Evolutionary conservation across 2,329 filamentous ascomycete species (phyloP), one percentile per base, ranked within the genome.

Genomic region (Colletotrichum sp.): DNA sequence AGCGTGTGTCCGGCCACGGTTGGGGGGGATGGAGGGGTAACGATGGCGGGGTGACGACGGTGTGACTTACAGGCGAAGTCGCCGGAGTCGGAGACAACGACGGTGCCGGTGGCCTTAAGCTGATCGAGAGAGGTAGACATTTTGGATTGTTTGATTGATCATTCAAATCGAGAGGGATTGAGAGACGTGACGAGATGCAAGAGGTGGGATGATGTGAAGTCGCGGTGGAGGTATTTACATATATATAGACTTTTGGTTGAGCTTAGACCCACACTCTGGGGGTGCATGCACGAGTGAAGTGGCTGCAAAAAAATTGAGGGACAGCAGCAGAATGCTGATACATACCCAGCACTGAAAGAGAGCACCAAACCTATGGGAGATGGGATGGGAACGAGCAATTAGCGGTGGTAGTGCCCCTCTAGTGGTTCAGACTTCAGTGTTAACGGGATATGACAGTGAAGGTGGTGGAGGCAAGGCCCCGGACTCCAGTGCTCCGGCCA

Each of bases 71-170:
- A 93, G 83, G 91, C 92, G 88, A 95, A 95, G 89, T 95, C 94
- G 90, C 93, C 97, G 88, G 96, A 98, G 90, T 99, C 97, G 87
- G 95, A 96, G 87, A 99, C 97, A 85, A 99, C 97, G 79, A 95
- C 96, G 84, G 97, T 99, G 93, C 97, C 97, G 86, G 94, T 88
- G 90, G 95, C 93, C 92, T 99, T 99, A 87, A 99, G 93, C 90
- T 99, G 96, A 83, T 99, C 97, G 83, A 99, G 94, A 87, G 96
- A 95, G 88, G 89, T 94, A 87, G 95, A 88, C 96, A 98, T 98
- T 87, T 80, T 80, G 76, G 39, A 36, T 64, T 21, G 13, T 36
- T 63, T 64, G 70, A 67, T 75, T 62, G 34, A 52, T 39, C 75
- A 44, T 26, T 65, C 49, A 55, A 70, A 52, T 73, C 70, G 44